Percentiles rank a stretch among this genome's conserved stretches.
These are phyloP conservation scores for Biscogniauxia sp. DNA, from an alignment of 2,329 filamentous ascomycete species.

Conservation along the genomic window DNA sequence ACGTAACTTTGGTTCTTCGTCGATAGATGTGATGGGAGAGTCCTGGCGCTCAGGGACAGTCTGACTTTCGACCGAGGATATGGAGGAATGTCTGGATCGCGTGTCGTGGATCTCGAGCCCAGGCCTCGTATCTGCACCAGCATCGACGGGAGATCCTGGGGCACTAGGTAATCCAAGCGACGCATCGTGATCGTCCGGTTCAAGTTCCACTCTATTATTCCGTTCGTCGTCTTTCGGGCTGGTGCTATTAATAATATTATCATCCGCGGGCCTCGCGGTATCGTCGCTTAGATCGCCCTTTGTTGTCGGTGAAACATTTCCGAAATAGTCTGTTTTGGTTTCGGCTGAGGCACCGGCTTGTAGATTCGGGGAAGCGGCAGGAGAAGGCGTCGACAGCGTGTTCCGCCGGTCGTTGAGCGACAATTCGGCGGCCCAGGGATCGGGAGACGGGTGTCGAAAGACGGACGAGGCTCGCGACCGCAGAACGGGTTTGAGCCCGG, in stretches of 20 bases:
- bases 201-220: not conserved
- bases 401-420: constrained; percentile 23
- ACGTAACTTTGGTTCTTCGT: constrained; percentile 37
- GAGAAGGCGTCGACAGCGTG: constrained; percentile 5
- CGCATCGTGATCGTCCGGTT: constrained; percentile 3
- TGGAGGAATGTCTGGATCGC: constrained; percentile 28
- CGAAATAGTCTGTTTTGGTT: constrained; percentile 1
- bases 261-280: not conserved
- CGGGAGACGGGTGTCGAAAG: constrained; percentile 38
- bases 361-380: constrained; percentile 6
- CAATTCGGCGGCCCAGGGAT: constrained; percentile 42
- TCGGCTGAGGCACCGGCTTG: constrained; percentile 2
- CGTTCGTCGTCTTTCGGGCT: not conserved
- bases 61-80: constrained; percentile 29
- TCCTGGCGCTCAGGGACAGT: constrained; percentile 34
- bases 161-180: not conserved
- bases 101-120: constrained; percentile 16
- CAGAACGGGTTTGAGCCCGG: constrained; percentile 30
- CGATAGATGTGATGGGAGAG: constrained; percentile 45
- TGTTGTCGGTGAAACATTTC: not conserved
- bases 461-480: constrained; percentile 33
- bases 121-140: constrained; percentile 5
- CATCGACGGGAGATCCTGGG: constrained; percentile 5
- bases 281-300: not conserved
- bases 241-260: constrained; percentile 2